Conservation (phyloP, 2,329 filamentous ascomycete species). For the Fusarium acutatum region DNA sequence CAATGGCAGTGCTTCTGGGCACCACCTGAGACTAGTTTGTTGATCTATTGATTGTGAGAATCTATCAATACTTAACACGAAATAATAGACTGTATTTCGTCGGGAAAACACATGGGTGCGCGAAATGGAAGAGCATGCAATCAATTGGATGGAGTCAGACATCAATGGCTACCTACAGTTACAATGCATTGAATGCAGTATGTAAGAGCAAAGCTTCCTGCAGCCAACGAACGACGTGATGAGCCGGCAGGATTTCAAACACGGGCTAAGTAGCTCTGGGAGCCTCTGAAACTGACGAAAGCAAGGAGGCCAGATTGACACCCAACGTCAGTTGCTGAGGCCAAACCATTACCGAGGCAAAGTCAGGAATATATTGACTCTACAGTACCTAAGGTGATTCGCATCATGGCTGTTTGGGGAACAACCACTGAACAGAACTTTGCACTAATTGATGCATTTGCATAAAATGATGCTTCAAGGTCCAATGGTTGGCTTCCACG, state of each 20-base stretch:
- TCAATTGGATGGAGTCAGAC: constrained; percentile 17
- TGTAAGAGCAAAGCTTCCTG: constrained; percentile 15
- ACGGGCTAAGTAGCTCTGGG: constrained; percentile 7
- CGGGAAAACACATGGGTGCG: neutral
- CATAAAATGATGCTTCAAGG: constrained; percentile 28
- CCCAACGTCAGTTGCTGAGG: constrained; percentile 21
- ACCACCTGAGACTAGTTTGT: neutral
- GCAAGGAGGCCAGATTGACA: constrained; percentile 22
- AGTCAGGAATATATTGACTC: constrained; percentile 18
- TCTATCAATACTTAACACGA: neutral
- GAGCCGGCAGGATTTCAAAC: neutral
- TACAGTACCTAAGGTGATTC: neutral
- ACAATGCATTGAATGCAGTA: neutral
- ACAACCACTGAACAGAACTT: constrained; percentile 24
- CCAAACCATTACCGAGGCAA: constrained; percentile 21
- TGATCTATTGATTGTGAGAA: constrained; percentile 14
- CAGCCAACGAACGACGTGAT: constrained; percentile 20
- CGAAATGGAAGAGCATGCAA: constrained; percentile 11
- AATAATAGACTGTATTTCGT: neutral
- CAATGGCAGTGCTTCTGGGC: neutral
- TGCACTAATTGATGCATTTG: constrained; percentile 41
- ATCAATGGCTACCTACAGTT: neutral
- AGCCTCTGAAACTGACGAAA: constrained; percentile 22
- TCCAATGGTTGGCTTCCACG: constrained; percentile 47
- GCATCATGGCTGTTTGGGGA: constrained; percentile 17